These are phyloP conservation scores for Arthrobotrys sphaeroides DNA, from an alignment of 2,329 filamentous ascomycete species.

Conservation along the genomic window DNA sequence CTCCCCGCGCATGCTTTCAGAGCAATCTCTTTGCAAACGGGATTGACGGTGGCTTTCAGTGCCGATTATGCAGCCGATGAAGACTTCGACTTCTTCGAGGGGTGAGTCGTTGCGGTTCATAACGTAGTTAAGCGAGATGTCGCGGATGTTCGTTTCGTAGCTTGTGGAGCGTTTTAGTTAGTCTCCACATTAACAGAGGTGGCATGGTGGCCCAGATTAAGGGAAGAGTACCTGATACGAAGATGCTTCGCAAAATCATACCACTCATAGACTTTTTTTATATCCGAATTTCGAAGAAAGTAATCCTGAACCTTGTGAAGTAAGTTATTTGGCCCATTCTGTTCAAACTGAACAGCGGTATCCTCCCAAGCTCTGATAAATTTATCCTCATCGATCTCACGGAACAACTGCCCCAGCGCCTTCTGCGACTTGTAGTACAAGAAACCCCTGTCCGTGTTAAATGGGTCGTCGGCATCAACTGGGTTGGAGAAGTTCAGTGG, in stretches of 20 bases:
- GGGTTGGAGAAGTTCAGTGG: background rate
- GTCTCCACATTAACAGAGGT: too few relatives aligned
- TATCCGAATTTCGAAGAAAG: constrained; percentile 59
- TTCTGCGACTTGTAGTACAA: constrained; percentile 74
- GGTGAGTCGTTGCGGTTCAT: constrained; percentile 60
- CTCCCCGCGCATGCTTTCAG: constrained; percentile 63
- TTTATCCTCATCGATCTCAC: constrained; percentile 75
- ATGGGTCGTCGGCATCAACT: constrained; percentile 31
- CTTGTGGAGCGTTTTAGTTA: too few relatives aligned
- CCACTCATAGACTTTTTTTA: constrained; percentile 62
- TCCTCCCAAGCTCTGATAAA: constrained; percentile 64
- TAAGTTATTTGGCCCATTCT: constrained; percentile 53
- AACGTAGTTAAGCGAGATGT: constrained; percentile 64
- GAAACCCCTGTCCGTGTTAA: background rate
- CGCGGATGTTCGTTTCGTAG: constrained; percentile 67
- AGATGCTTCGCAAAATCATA: constrained; percentile 25
- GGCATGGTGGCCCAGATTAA: too few relatives aligned
- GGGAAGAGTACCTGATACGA: constrained; percentile 28
- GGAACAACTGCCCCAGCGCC: constrained; percentile 75
- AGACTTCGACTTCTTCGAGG: constrained; percentile 67
- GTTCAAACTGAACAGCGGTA: constrained; percentile 24
- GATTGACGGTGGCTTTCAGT: constrained; percentile 62
- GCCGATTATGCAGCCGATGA: constrained; percentile 68
- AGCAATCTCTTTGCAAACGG: constrained; percentile 62
- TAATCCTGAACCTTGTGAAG: constrained; percentile 61